Conservation (phyloP, 2,329 filamentous ascomycete genomes). For the Aspergillus tanneri region DNA sequence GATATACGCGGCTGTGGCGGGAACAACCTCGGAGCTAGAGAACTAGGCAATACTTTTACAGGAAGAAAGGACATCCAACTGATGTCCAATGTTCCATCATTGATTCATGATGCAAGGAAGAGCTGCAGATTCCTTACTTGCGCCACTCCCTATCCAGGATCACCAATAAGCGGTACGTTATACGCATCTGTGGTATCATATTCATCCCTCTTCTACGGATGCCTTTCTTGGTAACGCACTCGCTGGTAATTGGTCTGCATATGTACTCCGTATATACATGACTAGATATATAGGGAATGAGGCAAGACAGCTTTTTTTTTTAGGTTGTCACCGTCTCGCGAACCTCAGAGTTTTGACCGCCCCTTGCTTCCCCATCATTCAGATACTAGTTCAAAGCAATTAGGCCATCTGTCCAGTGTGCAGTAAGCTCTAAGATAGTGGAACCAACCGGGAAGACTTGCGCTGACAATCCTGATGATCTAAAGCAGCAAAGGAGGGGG, state of each 20-base stretch:
- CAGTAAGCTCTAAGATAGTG: conserved; percentile 12
- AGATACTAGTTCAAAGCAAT: conserved; percentile 2
- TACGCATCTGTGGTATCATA: not conserved
- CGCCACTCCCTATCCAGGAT: not conserved
- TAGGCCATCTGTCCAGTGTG: conserved; percentile 5
- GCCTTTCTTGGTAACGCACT: not conserved
- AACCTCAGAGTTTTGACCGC: conserved; percentile 12
- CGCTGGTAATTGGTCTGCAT: not conserved
- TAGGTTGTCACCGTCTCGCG: conserved; percentile 19
- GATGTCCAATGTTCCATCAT: conserved; percentile 4
- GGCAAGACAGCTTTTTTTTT: too few species aligned
- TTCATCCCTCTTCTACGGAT: not conserved
- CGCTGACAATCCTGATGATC: conserved; percentile 26
- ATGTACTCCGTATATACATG: too few species aligned
- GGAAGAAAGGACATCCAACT: too few species aligned
- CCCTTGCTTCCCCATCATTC: conserved; percentile 10
- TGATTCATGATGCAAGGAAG: conserved; percentile 18
- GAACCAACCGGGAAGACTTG: conserved; percentile 13
- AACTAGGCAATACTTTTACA: too few species aligned
- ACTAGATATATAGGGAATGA: too few species aligned
- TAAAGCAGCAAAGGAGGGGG: conserved; percentile 15
- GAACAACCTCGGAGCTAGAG: conserved; percentile 4
- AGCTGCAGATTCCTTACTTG: not conserved
- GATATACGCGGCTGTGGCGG: conserved; percentile 23
- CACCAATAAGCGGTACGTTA: not conserved